Percentiles rank a stretch among this genome's conserved stretches.
These are phyloP conservation scores for Medicago truncatula DNA, from an alignment of 306 rosid genomes.

Conservation along the genomic window MtrunA17r5.0-ANR NC_053049.1:23255001-23255500, in stretches of 20 bases:
- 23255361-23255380: slow-evolving; percentile 65
- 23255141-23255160: slow-evolving; percentile 37
- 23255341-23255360: slow-evolving; percentile 59
- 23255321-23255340: slow-evolving; percentile 59
- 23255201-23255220: not conserved
- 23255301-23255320: slow-evolving; percentile 58
- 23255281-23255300: slow-evolving; percentile 66
- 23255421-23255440: slow-evolving; percentile 60
- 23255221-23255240: not conserved
- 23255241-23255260: no score
- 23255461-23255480: slow-evolving; percentile 52
- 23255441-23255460: slow-evolving; percentile 52
- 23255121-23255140: slow-evolving; percentile 58
- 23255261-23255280: slow-evolving; percentile 63
- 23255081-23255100: slow-evolving; percentile 67
- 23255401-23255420: slow-evolving; percentile 63
- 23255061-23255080: slow-evolving; percentile 74
- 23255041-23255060: slow-evolving; percentile 73
- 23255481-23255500: not conserved
- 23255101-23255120: slow-evolving; percentile 63
- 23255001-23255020: slow-evolving; percentile 64
- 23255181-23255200: slow-evolving; percentile 2
- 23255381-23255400: slow-evolving; percentile 62
- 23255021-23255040: slow-evolving; percentile 71
- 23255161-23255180: slow-evolving; percentile 32